Percentiles rank a stretch among this genome's conserved stretches.
Conservation (phyloP, 2,329 filamentous ascomycete genomes). For the Diaporthe sp. region DNA sequence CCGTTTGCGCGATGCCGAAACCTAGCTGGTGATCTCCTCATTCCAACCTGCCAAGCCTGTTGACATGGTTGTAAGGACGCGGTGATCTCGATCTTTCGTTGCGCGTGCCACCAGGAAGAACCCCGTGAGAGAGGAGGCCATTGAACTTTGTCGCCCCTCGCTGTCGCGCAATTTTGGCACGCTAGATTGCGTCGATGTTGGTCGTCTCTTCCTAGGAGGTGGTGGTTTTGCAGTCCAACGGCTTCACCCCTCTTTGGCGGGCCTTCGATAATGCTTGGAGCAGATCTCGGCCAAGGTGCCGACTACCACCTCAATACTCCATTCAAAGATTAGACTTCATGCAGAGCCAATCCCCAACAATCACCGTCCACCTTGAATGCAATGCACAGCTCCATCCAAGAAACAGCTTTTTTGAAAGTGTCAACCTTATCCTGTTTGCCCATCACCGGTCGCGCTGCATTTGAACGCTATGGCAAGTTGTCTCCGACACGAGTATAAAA, state of each 20-base stretch:
- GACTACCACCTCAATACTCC: neutral
- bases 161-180: neutral
- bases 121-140: neutral
- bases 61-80: neutral
- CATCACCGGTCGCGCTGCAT: neutral
- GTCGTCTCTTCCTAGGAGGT: neutral
- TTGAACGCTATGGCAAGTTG: neutral
- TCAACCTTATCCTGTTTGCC: neutral
- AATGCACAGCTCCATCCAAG: slow-evolving; percentile 1
- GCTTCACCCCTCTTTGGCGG: neutral
- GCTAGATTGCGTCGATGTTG: neutral
- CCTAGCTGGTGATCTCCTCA: slow-evolving; percentile 2
- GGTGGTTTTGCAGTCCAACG: neutral
- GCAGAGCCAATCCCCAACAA: slow-evolving; percentile 14
- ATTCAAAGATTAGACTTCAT: slow-evolving; percentile 19
- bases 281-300: slow-evolving; percentile 20
- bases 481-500: slow-evolving; percentile 6
- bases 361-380: neutral
- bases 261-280: slow-evolving; percentile 12
- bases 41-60: slow-evolving; percentile 1
- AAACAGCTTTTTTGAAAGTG: slow-evolving; percentile 6
- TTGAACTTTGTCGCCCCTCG: slow-evolving; percentile 4
- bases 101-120: neutral
- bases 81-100: neutral
- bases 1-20: neutral